Conservation (phyloP, 805 yeast genomes). For the Torulaspora maleeae region DNA sequence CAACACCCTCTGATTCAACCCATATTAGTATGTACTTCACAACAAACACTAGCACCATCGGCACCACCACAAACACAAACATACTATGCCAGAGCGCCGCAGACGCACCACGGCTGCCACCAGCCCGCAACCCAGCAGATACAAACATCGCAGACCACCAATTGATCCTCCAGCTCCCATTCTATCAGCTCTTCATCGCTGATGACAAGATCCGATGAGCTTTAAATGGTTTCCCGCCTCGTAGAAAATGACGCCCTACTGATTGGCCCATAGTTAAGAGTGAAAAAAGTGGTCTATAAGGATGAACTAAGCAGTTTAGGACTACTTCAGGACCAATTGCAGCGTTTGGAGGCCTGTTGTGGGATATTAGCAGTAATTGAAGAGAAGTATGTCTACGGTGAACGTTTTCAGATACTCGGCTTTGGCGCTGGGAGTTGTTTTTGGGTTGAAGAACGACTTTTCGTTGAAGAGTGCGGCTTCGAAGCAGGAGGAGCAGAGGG, state of each 20-base stretch:
- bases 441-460: constrained; percentile 84
- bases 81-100: constrained; percentile 21
- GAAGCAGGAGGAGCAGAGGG: constrained; percentile 52
- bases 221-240: background rate
- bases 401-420: constrained; percentile 88
- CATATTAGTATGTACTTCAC: constrained; percentile 22
- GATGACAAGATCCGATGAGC: background rate
- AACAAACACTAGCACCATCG: constrained; percentile 12
- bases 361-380: background rate
- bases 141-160: constrained; percentile 14
- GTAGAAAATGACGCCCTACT: no score
- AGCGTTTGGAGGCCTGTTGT: background rate
- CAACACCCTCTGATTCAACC: constrained; percentile 2
- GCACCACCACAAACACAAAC: constrained; percentile 16
- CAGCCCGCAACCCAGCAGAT: constrained; percentile 15
- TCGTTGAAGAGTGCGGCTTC: constrained; percentile 56
- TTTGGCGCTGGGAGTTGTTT: constrained; percentile 78
- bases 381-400: constrained; percentile 42
- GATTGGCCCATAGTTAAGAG: no score
- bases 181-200: background rate
- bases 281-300: background rate
- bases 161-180: background rate
- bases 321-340: background rate
- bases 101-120: constrained; percentile 8
- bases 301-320: background rate